Evolutionary conservation across 2,329 filamentous ascomycete genomes (phyloP).

Genomic region (Stagonosporopsis rhizophila): DNA sequence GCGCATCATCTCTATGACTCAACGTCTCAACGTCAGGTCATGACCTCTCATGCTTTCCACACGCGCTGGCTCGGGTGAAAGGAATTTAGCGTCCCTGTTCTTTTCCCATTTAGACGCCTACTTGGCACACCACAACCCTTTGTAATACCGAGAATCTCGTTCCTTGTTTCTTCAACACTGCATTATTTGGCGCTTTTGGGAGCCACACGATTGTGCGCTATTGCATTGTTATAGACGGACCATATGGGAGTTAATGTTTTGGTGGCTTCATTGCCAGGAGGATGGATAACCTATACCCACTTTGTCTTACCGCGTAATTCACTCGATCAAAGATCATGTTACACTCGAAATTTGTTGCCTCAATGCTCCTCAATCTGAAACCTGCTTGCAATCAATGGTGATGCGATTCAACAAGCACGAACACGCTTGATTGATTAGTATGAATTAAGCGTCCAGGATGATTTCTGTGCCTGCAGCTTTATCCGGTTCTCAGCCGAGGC

Average conservation of each 20-base stretch:
- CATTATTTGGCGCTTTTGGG: constrained; percentile 43
- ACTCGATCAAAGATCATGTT: constrained; percentile 17
- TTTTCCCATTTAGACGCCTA: constrained; percentile 36
- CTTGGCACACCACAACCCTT: constrained; percentile 24
- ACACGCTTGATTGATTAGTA: neutral
- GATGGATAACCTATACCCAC: constrained; percentile 32
- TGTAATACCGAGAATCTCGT: constrained; percentile 47
- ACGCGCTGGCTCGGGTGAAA: constrained; percentile 49
- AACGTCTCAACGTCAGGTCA: constrained; percentile 36
- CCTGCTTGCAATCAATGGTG: constrained; percentile 1
- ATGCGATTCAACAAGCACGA: constrained; percentile 3
- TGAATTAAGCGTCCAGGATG: constrained; percentile 7
- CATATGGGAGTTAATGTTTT: constrained; percentile 32
- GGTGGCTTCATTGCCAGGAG: constrained; percentile 30
- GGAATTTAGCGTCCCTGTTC: constrained; percentile 32
- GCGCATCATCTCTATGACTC: constrained; percentile 26
- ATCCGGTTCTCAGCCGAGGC: constrained; percentile 16
- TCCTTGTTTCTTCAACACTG: constrained; percentile 36
- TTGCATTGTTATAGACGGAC: constrained; percentile 26
- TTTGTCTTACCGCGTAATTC: constrained; percentile 21
- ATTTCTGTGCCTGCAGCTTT: constrained; percentile 15
- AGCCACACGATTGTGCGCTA: constrained; percentile 23
- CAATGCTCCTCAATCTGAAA: constrained; percentile 12
- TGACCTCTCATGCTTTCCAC: constrained; percentile 36
- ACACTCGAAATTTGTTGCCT: constrained; percentile 1